Base-by-base conservation (phyloP, 768 basidiomycete species). In the Punctularia strigosozonata region DNA sequence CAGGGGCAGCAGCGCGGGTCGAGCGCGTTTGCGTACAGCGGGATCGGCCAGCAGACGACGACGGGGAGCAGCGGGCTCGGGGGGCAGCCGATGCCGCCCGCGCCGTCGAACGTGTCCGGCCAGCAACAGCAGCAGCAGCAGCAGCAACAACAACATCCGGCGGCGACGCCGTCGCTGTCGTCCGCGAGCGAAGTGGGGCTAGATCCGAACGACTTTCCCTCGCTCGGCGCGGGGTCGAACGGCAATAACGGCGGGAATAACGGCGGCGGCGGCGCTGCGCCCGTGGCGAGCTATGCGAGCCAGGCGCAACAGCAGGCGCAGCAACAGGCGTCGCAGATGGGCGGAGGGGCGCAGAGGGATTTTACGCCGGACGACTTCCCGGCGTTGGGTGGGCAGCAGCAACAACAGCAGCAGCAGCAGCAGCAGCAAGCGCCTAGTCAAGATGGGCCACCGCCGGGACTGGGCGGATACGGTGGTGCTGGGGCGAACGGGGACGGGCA, bases 361-460 rank as follows among this genome's bases (percentile, higher is more conserved):
- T 84, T 90, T 44, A 82, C 80, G n/a, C 75, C 80, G 28, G 86
- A 89, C 48, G 88, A 91, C 62, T 90, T 91, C 55, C 88, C 88
- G 37, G 88, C 88, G 14, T 64, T 91, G 20, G 81, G 86, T 8
- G 81, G 79, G 38, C 77, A 73, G 47, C 60, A 65, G 42, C 65
- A 69, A 54, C 52, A 70, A 63, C 46, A 68, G 46, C 50, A 62
- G 62, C 54, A 49, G 19, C 53, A 50, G 36, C 50, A 49, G 22
- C 49, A 60, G 44, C 57, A 50, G 39, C 55, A 55, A 28, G 48
- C 52, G 20, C 52, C 55, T n/a, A 50, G 52, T 2, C 57, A 54
- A 17, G 48, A 45, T 3, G 45, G 51, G 3, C 82, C 77, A 56
- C 82, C 81, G n/a, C 82, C 83, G 20, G 83, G 82, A n/a, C 55